phyloP scores from a whole-genome alignment of 768 basidiomycete species.

The Daedaleopsis sinensis region DNA sequence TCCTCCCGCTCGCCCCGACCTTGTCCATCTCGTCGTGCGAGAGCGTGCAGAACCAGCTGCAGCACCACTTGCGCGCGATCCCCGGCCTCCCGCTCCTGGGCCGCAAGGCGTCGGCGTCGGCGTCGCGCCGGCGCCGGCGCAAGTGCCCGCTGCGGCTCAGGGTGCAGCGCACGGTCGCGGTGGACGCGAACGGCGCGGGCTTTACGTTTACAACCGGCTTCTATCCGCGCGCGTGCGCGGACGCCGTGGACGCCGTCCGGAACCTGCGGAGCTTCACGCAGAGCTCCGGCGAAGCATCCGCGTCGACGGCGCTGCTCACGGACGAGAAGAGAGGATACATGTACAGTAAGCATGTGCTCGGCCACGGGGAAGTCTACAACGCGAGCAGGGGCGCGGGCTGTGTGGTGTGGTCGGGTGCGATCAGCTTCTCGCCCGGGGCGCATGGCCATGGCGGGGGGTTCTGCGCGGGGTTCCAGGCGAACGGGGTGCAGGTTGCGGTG shows the following conservation, averaged over 20 bases:
- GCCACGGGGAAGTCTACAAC: constrained; percentile 25
- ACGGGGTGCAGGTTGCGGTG: constrained; percentile 27
- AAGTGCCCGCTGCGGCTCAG: constrained; percentile 11
- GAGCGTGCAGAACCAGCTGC: constrained; percentile 13
- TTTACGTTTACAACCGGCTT: background rate
- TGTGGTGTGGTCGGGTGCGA: constrained; percentile 30
- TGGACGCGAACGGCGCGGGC: constrained; percentile 10
- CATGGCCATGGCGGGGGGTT: background rate
- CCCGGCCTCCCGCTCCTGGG: background rate
- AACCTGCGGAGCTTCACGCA: background rate
- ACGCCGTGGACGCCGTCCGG: constrained; percentile 3
- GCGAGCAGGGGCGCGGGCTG: constrained; percentile 14
- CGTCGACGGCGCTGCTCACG: background rate
- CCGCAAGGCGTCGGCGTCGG: background rate
- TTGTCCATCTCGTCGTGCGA: constrained; percentile 9
- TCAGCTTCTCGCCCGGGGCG: constrained; percentile 17
- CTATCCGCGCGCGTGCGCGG: background rate
- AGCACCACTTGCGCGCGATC: background rate
- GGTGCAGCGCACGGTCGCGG: constrained; percentile 16
- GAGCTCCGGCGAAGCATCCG: constrained; percentile 1
- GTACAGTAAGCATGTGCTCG: constrained; percentile 15
- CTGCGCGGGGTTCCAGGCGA: constrained; percentile 26
- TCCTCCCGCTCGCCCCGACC: constrained; percentile 26
- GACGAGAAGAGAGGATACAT: constrained; percentile 13
- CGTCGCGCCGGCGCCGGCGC: background rate